Percentiles rank a stretch among this genome's conserved stretches.
These are phyloP conservation scores for Onygenales sp. DNA, from an alignment of 2,329 filamentous ascomycete species.

Conservation along the genomic window DNA sequence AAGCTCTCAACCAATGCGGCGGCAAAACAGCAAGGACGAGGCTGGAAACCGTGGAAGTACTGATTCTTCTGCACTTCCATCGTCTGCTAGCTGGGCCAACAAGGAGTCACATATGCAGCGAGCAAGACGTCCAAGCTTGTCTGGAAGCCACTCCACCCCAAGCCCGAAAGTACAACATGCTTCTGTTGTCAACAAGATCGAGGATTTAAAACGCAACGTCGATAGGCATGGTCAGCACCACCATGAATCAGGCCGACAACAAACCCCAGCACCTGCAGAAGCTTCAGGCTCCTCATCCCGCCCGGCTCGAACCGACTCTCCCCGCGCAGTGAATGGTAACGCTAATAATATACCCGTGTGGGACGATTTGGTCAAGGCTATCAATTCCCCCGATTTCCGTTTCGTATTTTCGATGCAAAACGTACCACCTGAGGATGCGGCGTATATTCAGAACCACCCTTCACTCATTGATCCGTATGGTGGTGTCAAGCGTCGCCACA, in stretches of 20 bases:
- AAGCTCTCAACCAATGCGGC: constrained; percentile 53
- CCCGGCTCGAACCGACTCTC: constrained; percentile 13
- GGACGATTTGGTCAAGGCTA: constrained; percentile 35
- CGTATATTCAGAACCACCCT: constrained; percentile 51
- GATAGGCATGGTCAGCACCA: constrained; percentile 21
- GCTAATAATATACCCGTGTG: constrained; percentile 18
- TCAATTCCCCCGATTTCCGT: constrained; percentile 42
- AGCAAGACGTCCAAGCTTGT: constrained; percentile 61
- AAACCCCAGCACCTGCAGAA: constrained; percentile 17
- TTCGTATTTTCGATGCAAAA: constrained; percentile 44
- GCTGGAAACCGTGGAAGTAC: constrained; percentile 44
- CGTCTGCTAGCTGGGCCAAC: constrained; percentile 86
- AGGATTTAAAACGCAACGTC: constrained; percentile 23
- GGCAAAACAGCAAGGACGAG: constrained; percentile 66
- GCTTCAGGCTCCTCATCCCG: constrained; percentile 3
- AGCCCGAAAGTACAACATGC: constrained; percentile 59
- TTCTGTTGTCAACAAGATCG: constrained; percentile 27
- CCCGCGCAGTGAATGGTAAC: constrained; percentile 9
- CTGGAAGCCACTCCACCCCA: constrained; percentile 69
- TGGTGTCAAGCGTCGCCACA: constrained; percentile 68
- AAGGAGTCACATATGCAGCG: constrained; percentile 56
- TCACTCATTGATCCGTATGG: constrained; percentile 76
- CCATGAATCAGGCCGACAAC: constrained; percentile 16
- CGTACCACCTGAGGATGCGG: constrained; percentile 39
- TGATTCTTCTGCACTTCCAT: constrained; percentile 86